phyloP scores from a whole-genome alignment of 345 rosid genomes.

The Melaleuca quinquenervia region DNA sequence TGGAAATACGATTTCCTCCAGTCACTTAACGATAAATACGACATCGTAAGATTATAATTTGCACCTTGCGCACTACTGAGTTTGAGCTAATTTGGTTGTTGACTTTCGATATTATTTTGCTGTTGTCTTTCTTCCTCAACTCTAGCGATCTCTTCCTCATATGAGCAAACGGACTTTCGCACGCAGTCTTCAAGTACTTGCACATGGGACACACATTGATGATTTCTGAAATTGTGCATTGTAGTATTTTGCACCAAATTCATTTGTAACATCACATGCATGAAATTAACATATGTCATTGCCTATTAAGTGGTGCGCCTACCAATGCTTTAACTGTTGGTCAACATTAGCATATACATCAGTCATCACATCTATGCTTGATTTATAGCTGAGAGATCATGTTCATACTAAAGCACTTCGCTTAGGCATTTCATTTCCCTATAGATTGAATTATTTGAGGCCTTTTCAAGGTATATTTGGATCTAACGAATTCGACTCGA shows the following conservation, averaged over 20 bases:
- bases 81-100: too few species aligned
- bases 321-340: neutral
- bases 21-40: conserved; percentile 14
- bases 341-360: too few species aligned
- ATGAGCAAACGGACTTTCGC: neutral
- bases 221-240: neutral
- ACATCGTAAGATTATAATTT: conserved; percentile 7
- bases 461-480: neutral
- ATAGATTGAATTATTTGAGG: neutral
- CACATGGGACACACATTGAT: neutral
- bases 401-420: neutral
- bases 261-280: neutral
- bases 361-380: neutral
- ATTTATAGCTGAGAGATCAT: neutral
- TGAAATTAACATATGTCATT: neutral
- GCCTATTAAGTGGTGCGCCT: neutral
- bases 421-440: neutral
- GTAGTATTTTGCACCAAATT: neutral
- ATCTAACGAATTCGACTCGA: neutral
- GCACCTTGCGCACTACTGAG: neutral
- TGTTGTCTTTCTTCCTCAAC: too few species aligned
- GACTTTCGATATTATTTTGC: too few species aligned
- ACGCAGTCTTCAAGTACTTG: neutral
- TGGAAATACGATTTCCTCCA: conserved; percentile 39
- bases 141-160: neutral